Evolutionary conservation across 768 basidiomycete genomes (phyloP), one percentile per base, ranked within the genome.

Genomic region (Tricholoma hemisulphureum): DNA sequence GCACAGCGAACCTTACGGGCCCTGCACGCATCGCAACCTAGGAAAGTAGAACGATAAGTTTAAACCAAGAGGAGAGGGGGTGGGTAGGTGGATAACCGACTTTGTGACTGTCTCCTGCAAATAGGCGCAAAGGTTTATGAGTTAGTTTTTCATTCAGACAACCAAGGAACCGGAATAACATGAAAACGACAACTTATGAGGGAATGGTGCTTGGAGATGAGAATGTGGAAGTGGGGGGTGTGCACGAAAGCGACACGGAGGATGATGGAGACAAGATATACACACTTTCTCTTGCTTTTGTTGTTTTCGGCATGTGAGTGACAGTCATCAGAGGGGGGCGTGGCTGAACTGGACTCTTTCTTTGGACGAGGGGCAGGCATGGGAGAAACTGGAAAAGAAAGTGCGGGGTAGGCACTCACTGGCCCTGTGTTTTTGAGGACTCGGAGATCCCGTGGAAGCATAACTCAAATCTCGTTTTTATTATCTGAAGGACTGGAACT

Each of bases 1-100:
- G 88, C 87, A 66, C 91, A 94, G 52, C 90, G 83, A 45, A 94
- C 92, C 71, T 94, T 93, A 69, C 91, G 87, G 9, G 90, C 88
- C 63, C 90, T 80, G 73, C 91, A 93, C 46, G 90, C 90, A 75
- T 92, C 91, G 71, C 90, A 93, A 69, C 91, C 91, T 92, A 65
- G 50, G 48, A 45, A 29, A 57, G 55, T 61, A 59, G 20, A 54
- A 61, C 62, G 53, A 59, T 56, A 60, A 63, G 63, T 32, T 48
- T 56, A 26, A 26, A 53, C 37, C 43, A 48, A 35, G 21, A 49
- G 11, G 7, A 51, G 24, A 56, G 23, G 20, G 43, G 32, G 2
- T 9, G 16, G 2, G 29, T 41, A 39, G 37, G 20, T n/a, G 43
- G 20, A 55, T 37, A 41, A 79, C 87, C 58, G 65, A 90, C 90